phyloP scores from a whole-genome alignment of 169 alveolate genomes.

The Cryptosporidium meleagridis region DNA sequence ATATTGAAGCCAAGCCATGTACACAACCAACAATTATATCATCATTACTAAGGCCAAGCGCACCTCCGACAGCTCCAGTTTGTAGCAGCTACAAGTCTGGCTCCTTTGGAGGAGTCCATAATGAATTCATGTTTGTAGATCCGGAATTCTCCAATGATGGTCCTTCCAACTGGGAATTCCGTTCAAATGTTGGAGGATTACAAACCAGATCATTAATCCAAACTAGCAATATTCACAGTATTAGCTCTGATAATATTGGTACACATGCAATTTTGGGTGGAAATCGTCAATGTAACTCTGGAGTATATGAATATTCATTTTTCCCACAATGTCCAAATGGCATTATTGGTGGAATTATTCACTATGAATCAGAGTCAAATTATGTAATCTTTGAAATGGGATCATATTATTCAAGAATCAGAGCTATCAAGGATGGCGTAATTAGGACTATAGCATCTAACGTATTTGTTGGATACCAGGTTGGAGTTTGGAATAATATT shows the following conservation, averaged over 20 bases:
- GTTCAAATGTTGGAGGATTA: constrained; percentile 71
- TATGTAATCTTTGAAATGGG: constrained; percentile 71
- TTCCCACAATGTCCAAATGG: constrained; percentile 73
- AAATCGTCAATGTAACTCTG: constrained; percentile 69
- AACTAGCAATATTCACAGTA: constrained; percentile 70
- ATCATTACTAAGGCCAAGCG: constrained; percentile 40
- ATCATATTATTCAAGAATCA: constrained; percentile 48
- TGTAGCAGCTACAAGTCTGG: constrained; percentile 73
- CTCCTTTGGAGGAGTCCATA: constrained; percentile 70
- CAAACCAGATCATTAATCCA: constrained; percentile 70
- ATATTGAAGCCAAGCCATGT: constrained; percentile 65
- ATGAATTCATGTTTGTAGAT: constrained; percentile 67
- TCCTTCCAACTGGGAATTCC: constrained; percentile 75
- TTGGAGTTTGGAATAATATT: constrained; percentile 69
- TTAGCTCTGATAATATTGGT: constrained; percentile 65
- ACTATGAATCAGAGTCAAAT: constrained; percentile 45
- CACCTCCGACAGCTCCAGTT: constrained; percentile 74
- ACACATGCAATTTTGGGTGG: constrained; percentile 73
- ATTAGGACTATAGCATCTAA: constrained; percentile 53
- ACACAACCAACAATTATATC: constrained; percentile 35
- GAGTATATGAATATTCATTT: constrained; percentile 67
- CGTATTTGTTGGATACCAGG: constrained; percentile 63
- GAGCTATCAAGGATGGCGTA: constrained; percentile 49
- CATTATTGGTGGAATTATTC: constrained; percentile 70
- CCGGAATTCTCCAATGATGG: constrained; percentile 67